Conservation (phyloP, 176 grass and related monocot species). For the Musa acuminata region DNA sequence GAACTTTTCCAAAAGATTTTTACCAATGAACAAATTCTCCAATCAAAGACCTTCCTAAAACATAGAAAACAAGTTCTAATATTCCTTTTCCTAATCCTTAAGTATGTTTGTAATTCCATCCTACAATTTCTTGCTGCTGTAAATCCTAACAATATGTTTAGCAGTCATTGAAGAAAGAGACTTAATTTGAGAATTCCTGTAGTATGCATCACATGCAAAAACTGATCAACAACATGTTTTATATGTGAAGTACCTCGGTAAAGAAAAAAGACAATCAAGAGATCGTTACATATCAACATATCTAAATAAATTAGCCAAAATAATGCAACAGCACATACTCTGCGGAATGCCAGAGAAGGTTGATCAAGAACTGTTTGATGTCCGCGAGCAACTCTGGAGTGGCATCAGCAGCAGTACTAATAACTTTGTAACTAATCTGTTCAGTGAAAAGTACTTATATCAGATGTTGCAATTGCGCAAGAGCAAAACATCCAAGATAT, state of each 20-base stretch:
- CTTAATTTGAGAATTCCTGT: too few relatives aligned
- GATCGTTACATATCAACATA: neutral
- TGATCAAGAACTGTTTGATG: constrained; percentile 71
- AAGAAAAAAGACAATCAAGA: neutral
- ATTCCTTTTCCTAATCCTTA: too few relatives aligned
- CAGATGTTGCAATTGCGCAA: constrained; percentile 11
- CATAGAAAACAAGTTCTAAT: too few relatives aligned
- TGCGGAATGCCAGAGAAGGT: constrained; percentile 59
- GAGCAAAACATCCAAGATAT: constrained; percentile 5
- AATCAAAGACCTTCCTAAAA: too few relatives aligned
- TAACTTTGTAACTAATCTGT: constrained; percentile 59
- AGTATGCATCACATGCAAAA: too few relatives aligned
- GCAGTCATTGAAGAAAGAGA: too few relatives aligned
- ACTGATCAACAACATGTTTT: too few relatives aligned
- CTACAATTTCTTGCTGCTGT: too few relatives aligned
- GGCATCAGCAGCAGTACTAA: constrained; percentile 50
- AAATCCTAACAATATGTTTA: too few relatives aligned
- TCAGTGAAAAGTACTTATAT: constrained; percentile 22
- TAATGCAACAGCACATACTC: constrained; percentile 27
- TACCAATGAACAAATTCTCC: too few relatives aligned
- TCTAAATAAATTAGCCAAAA: neutral
- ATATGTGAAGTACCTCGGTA: neutral
- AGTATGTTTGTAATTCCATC: too few relatives aligned
- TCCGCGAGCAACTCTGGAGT: constrained; percentile 49
- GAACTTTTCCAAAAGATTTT: too few relatives aligned